phyloP scores from a whole-genome alignment of 2,329 filamentous ascomycete genomes.

The Byssoonygena ceratinophila region DNA sequence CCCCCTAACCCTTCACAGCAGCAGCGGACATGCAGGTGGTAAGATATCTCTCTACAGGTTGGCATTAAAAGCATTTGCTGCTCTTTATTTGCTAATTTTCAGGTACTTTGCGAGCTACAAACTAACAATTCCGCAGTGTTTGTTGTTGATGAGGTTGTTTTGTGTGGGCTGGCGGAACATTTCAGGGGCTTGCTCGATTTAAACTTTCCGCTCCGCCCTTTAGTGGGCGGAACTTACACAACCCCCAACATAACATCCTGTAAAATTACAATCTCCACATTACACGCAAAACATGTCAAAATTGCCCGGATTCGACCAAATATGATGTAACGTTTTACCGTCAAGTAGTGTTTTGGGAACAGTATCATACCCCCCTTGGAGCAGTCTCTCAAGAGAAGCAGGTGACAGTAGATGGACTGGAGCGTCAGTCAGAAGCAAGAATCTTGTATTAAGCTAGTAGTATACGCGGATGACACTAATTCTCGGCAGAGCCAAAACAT shows the following conservation, averaged over 20 bases:
- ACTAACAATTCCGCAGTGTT: background rate
- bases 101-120: background rate
- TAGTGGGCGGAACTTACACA: constrained; percentile 1
- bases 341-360: too few species aligned
- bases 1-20: background rate
- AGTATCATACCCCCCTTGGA: too few species aligned
- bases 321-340: too few species aligned
- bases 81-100: background rate
- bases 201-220: constrained; percentile 8
- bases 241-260: background rate
- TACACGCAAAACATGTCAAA: background rate
- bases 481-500: too few species aligned
- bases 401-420: too few species aligned
- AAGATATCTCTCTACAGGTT: background rate
- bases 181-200: background rate
- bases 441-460: background rate
- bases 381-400: too few species aligned
- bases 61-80: background rate
- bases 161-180: background rate
- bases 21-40: background rate
- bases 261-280: background rate
- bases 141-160: background rate
- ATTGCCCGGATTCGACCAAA: too few species aligned
- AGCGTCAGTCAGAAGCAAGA: background rate
- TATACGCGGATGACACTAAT: too few species aligned